Percentiles rank a stretch among this genome's conserved stretches.
Conservation (phyloP, 169 alveolate genomes). For the Cryptosporidium ubiquitum region DNA sequence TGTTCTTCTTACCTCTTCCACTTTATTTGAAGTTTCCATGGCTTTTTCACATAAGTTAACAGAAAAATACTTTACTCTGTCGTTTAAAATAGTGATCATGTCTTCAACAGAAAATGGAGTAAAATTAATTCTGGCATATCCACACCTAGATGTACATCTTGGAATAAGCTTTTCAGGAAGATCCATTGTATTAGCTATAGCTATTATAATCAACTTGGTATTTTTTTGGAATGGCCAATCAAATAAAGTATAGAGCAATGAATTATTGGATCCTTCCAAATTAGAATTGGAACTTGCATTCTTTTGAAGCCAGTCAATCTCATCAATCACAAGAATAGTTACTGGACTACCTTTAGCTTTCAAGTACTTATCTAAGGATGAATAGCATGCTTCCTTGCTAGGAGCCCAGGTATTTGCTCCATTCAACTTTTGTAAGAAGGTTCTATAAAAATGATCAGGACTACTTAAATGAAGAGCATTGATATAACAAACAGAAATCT, state of each 20-base stretch:
- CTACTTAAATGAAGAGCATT: constrained; percentile 79
- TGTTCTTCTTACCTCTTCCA: neutral
- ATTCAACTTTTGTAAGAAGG: constrained; percentile 74
- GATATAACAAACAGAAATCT: constrained; percentile 75
- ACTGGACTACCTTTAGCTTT: constrained; percentile 42
- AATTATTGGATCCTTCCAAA: neutral
- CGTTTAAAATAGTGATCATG: constrained; percentile 28
- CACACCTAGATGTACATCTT: constrained; percentile 76
- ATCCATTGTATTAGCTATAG: constrained; percentile 83
- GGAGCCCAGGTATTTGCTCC: constrained; percentile 74
- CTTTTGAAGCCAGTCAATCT: constrained; percentile 71
- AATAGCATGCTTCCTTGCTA: constrained; percentile 41
- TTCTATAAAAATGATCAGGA: constrained; percentile 78
- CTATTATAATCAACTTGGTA: constrained; percentile 76
- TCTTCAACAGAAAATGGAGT: constrained; percentile 66
- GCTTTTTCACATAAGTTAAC: neutral
- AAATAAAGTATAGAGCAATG: constrained; percentile 78
- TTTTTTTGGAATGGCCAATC: constrained; percentile 82
- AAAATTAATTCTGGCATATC: constrained; percentile 69
- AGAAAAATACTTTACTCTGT: neutral
- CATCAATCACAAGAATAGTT: constrained; percentile 61
- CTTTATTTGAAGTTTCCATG: neutral
- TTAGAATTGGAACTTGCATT: neutral
- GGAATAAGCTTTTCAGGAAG: constrained; percentile 79
- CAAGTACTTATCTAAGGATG: constrained; percentile 27